These are phyloP conservation scores for Carex scoparia DNA, from an alignment of 176 grass and related monocot species.

Conservation along the genomic window DNA sequence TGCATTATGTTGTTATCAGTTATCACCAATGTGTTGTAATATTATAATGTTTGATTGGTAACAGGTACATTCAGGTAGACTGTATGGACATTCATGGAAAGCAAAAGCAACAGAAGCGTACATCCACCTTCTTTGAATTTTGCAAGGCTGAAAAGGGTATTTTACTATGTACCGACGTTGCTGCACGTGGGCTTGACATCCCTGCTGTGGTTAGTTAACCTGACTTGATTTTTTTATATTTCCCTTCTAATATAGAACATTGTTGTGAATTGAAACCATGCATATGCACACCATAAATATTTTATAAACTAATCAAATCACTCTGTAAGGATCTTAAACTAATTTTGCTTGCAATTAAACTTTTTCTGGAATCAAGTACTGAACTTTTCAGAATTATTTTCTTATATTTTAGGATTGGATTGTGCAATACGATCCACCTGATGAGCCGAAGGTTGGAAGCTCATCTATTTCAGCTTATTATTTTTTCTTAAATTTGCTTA, in stretches of 20 bases:
- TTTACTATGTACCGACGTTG: conserved; percentile 86
- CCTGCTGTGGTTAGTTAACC: conserved; percentile 67
- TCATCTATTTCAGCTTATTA: conserved; percentile 1
- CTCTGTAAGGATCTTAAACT: neutral
- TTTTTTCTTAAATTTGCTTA: neutral
- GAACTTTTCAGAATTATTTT: neutral
- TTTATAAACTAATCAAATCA: neutral
- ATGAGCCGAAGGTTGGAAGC: conserved; percentile 83
- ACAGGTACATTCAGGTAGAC: conserved; percentile 51
- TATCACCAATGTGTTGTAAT: neutral
- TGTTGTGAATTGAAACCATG: neutral
- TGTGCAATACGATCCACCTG: conserved; percentile 94
- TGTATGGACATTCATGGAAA: conserved; percentile 94
- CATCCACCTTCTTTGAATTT: conserved; percentile 83
- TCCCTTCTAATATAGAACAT: neutral
- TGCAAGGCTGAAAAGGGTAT: conserved; percentile 93
- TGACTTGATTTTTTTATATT: neutral
- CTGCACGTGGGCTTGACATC: conserved; percentile 95
- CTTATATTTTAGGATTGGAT: conserved; percentile 73
- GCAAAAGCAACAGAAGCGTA: conserved; percentile 96
- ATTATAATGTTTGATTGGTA: neutral
- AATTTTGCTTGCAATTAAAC: conserved; percentile 2
- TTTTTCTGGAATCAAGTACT: conserved; percentile 7
- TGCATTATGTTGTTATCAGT: neutral
- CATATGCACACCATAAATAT: neutral